Percentiles rank a stretch among this genome's conserved stretches.
phyloP scores from a whole-genome alignment of 225 moss, liverwort and hornwort species.

The Climacium dendroides region DNA sequence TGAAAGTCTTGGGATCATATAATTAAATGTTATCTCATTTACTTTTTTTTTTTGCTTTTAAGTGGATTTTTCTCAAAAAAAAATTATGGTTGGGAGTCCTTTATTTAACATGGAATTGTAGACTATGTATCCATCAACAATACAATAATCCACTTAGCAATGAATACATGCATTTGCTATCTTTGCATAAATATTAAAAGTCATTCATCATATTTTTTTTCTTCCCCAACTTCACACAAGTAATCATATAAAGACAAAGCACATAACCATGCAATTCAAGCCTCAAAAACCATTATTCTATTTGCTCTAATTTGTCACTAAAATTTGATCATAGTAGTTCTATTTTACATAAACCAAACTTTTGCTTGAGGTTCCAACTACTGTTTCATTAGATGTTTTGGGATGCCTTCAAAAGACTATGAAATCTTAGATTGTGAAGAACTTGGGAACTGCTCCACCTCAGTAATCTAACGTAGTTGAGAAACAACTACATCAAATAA shows the following conservation, averaged over 20 bases:
- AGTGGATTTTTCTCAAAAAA: background rate
- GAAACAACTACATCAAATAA: too few species aligned
- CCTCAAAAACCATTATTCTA: background rate
- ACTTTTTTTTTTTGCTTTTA: background rate
- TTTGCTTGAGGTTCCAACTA: background rate
- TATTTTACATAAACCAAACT: background rate
- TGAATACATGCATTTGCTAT: background rate
- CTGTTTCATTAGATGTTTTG: too few species aligned
- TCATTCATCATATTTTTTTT: background rate
- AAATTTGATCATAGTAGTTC: accelerated
- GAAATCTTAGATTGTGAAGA: too few species aligned
- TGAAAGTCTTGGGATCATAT: accelerated
- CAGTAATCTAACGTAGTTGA: too few species aligned
- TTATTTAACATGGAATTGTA: accelerated
- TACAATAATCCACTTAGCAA: background rate
- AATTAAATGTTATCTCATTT: background rate
- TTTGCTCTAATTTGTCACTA: background rate
- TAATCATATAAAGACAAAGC: accelerated
- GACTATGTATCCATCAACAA: background rate
- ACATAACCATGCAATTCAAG: background rate
- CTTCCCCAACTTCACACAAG: accelerated
- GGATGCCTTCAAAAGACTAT: too few species aligned
- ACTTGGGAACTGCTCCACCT: too few species aligned
- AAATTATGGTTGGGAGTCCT: accelerated
- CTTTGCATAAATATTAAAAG: accelerated